A percentile compares a stretch with the other conserved stretches of the same genome.
Evolutionary conservation across 2,329 filamentous ascomycete species (phyloP).

Genomic region (Parafenestella ontariensis): DNA sequence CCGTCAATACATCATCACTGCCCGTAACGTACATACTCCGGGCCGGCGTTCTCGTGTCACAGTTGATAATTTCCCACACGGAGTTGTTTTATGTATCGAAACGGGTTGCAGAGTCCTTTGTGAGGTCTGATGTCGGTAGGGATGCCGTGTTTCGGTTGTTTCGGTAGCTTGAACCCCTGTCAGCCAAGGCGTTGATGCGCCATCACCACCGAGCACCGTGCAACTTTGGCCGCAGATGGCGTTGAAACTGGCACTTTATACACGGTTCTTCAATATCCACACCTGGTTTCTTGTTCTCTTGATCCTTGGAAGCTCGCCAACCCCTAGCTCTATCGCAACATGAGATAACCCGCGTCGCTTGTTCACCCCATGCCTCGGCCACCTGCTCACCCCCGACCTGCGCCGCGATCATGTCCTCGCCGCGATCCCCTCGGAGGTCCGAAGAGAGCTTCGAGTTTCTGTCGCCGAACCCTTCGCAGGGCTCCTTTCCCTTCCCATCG

Average conservation of each 20-base stretch:
- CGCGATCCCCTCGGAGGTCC: slow-evolving; percentile 53
- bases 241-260: background rate
- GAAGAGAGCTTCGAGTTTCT: slow-evolving; percentile 59
- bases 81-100: too few species aligned
- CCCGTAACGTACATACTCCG: too few species aligned
- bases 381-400: slow-evolving; percentile 32
- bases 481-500: slow-evolving; percentile 64
- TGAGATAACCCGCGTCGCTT: slow-evolving; percentile 21
- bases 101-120: too few species aligned
- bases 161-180: background rate
- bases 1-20: too few species aligned
- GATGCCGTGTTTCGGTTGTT: background rate
- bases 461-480: slow-evolving; percentile 49
- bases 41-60: too few species aligned
- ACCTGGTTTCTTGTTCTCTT: background rate
- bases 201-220: background rate
- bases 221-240: background rate
- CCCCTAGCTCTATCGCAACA: background rate
- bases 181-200: background rate
- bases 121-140: background rate
- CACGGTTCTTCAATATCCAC: background rate
- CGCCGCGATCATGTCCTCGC: slow-evolving; percentile 50
- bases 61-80: too few species aligned
- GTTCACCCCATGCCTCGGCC: slow-evolving; percentile 45
- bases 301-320: background rate